Conservation (phyloP, 495 filamentous ascomycete genomes). For the Hypoxylon intermedium region DNA sequence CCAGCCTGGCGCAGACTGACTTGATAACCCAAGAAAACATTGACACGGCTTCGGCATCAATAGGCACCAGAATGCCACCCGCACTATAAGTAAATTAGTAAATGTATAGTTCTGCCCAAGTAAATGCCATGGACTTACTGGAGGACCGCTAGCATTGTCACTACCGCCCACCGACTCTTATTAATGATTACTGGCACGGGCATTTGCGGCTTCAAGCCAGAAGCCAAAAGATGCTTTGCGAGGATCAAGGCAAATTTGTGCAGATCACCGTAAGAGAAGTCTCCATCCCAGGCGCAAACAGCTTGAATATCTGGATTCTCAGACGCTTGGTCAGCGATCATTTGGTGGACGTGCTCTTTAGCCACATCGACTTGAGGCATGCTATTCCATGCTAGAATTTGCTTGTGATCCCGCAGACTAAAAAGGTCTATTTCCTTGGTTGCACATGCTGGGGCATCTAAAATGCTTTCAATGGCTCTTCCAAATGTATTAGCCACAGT, state of each 20-base stretch:
- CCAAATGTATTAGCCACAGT: conserved; percentile 52
- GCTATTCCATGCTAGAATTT: conserved; percentile 51
- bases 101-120: neutral
- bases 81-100: conserved; percentile 40
- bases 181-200: conserved; percentile 56
- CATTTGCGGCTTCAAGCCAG: conserved; percentile 50
- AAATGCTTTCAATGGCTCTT: conserved; percentile 51
- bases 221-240: conserved; percentile 50
- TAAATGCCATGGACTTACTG: conserved; percentile 43
- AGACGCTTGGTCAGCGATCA: conserved; percentile 44
- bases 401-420: conserved; percentile 51
- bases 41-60: conserved; percentile 50
- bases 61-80: conserved; percentile 53
- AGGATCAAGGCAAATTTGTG: conserved; percentile 48
- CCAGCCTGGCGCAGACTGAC: conserved; percentile 48
- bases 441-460: conserved; percentile 44
- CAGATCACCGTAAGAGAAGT: conserved; percentile 50
- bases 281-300: conserved; percentile 55
- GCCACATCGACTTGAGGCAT: conserved; percentile 44
- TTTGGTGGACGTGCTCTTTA: conserved; percentile 44
- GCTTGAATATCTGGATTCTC: conserved; percentile 50
- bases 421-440: conserved; percentile 54
- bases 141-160: conserved; percentile 56
- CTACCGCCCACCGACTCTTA: conserved; percentile 53
- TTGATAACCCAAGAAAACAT: conserved; percentile 53